Conservation (phyloP, 208 protist genomes). For the Leishmania tarentolae region DNA sequence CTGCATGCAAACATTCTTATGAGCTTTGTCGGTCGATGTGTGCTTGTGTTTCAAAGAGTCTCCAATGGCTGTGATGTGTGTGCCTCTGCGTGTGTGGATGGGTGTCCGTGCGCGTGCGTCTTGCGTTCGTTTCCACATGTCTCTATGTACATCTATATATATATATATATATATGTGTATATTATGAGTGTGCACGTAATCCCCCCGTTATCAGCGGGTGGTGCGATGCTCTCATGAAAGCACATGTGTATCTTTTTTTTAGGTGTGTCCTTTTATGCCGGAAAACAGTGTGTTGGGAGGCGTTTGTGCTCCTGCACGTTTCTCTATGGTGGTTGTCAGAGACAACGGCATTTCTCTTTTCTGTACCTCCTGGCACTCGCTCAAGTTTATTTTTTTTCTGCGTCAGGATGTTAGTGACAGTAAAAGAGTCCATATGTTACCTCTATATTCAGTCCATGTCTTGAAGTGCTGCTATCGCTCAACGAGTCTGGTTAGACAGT, state of each 20-base stretch:
- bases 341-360: neutral
- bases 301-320: neutral
- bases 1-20: neutral
- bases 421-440: neutral
- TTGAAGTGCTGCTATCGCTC: neutral
- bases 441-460: neutral
- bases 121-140: neutral
- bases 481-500: neutral
- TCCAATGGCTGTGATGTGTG: too few relatives aligned
- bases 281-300: neutral
- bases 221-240: neutral
- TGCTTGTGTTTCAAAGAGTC: neutral
- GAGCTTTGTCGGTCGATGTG: too few relatives aligned
- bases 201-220: neutral
- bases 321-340: neutral
- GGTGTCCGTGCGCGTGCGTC: neutral
- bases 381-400: neutral
- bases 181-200: neutral
- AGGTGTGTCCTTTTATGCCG: neutral
- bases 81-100: too few relatives aligned
- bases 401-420: neutral
- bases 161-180: too few relatives aligned
- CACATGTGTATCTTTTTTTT: neutral
- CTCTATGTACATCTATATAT: too few relatives aligned
- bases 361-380: neutral